Percentiles rank a stretch among this genome's conserved stretches.
Conservation (phyloP, 441 rosid genomes). For the Adansonia grandidieri region DNA sequence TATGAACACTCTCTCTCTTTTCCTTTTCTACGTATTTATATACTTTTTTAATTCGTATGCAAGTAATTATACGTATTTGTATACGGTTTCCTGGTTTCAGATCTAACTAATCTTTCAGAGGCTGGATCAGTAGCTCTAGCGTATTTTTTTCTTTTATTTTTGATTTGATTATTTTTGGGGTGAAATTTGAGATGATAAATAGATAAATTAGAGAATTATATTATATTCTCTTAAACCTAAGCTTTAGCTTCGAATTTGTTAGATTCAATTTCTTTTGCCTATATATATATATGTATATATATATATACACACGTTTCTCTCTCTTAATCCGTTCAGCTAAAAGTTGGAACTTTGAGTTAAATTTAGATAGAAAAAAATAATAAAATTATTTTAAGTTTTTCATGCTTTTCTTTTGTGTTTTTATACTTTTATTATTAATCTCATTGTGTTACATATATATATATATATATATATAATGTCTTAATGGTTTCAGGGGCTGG, state of each 20-base stretch:
- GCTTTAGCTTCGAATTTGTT: background rate
- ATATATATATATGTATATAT: background rate
- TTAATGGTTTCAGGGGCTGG: conserved; percentile 70
- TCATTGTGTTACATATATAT: background rate
- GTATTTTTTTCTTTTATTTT: background rate
- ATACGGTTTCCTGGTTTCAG: background rate
- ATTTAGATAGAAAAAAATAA: background rate
- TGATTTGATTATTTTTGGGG: background rate
- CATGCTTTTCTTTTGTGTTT: background rate
- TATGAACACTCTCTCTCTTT: conserved; percentile 33
- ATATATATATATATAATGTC: background rate
- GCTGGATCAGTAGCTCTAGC: conserved; percentile 8
- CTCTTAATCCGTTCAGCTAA: background rate
- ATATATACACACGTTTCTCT: background rate
- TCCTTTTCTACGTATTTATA: background rate
- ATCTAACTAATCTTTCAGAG: conserved; percentile 5
- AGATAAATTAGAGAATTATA: background rate
- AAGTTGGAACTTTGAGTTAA: background rate
- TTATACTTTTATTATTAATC: conserved; percentile 2
- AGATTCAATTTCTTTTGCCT: too few species aligned
- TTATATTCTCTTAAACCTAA: background rate
- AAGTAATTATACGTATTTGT: conserved; percentile 3
- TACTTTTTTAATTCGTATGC: background rate
- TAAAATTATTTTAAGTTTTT: background rate
- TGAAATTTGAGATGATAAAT: background rate